phyloP scores from a whole-genome alignment of 2,329 filamentous ascomycete species.

The Phyllosticta citrichinensis region DNA sequence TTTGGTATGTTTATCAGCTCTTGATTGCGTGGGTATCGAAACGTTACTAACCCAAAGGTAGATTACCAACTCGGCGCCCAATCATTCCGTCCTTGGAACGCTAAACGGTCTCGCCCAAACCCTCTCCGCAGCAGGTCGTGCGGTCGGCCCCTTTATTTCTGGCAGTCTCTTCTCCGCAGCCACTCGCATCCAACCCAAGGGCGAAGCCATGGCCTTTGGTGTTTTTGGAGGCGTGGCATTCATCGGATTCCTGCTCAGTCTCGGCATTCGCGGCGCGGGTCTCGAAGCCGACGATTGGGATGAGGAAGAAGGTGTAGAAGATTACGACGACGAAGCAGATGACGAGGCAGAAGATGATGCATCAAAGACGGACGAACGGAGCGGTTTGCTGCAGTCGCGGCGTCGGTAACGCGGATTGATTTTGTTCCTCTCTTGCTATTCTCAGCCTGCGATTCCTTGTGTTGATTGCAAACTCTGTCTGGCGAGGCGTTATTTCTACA shows the following conservation, averaged over 20 bases:
- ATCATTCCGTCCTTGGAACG: conserved; percentile 74
- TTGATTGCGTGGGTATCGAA: neutral
- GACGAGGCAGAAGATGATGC: conserved; percentile 21
- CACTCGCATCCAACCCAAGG: conserved; percentile 62
- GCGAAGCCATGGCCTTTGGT: conserved; percentile 77
- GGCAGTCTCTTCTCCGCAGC: conserved; percentile 78
- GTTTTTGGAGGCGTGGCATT: conserved; percentile 77
- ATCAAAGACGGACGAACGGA: neutral
- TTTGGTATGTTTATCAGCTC: conserved; percentile 48
- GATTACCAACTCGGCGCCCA: conserved; percentile 90
- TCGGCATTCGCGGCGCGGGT: conserved; percentile 59
- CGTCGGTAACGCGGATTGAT: neutral
- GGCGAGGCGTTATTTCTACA: neutral
- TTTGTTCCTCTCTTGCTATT: neutral
- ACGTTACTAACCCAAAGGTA: conserved; percentile 25
- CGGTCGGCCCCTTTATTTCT: conserved; percentile 78
- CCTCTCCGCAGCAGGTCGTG: conserved; percentile 79
- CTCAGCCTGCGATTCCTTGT: neutral
- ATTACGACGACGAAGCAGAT: conserved; percentile 34
- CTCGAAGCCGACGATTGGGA: conserved; percentile 51
- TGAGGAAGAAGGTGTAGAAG: conserved; percentile 30
- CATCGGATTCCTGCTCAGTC: conserved; percentile 67
- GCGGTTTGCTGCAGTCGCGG: neutral
- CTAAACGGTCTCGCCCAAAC: conserved; percentile 93
- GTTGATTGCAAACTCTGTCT: neutral